A percentile compares a stretch with the other conserved stretches of the same genome.
Evolutionary conservation across 2,329 filamentous ascomycete species (phyloP).

Genomic region (Leptographium wingfieldii): DNA sequence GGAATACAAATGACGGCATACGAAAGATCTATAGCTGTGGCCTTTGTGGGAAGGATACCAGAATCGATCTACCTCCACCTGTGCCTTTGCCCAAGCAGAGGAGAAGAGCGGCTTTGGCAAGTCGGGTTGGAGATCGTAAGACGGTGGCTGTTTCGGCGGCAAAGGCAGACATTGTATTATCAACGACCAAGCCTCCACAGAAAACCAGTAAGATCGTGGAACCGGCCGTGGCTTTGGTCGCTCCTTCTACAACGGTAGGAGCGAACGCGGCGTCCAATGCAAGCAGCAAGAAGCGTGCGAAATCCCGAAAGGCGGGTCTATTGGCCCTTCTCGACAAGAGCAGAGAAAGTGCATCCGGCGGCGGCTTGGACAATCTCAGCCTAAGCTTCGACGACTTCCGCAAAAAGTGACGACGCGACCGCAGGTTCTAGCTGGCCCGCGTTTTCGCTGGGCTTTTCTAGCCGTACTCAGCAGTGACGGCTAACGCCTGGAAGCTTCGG

Average conservation of each 20-base stretch:
- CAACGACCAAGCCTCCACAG: background rate
- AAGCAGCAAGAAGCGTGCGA: conserved; percentile 53
- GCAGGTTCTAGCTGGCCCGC: background rate
- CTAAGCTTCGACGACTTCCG: conserved; percentile 46
- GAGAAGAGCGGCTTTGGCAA: conserved; percentile 1
- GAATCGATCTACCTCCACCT: conserved; percentile 27
- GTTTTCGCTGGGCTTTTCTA: too few relatives aligned
- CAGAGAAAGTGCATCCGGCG: conserved; percentile 21
- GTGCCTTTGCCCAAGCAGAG: conserved; percentile 12
- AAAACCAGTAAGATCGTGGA: background rate
- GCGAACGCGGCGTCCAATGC: conserved; percentile 31
- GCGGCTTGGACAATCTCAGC: conserved; percentile 23
- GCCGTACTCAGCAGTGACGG: background rate
- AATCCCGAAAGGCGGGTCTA: conserved; percentile 52
- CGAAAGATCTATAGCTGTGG: conserved; percentile 32
- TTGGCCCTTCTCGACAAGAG: conserved; percentile 49
- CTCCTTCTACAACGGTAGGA: background rate
- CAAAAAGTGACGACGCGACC: conserved; percentile 19
- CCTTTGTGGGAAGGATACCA: conserved; percentile 31
- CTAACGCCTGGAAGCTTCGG: conserved; percentile 11
- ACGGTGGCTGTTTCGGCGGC: background rate
- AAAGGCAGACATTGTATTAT: background rate
- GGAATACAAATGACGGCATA: conserved; percentile 11
- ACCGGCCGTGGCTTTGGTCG: background rate
- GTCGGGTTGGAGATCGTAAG: conserved; percentile 13